phyloP scores from a whole-genome alignment of 2,329 filamentous ascomycete species.

The Neopestalotiopsis rosae region DNA sequence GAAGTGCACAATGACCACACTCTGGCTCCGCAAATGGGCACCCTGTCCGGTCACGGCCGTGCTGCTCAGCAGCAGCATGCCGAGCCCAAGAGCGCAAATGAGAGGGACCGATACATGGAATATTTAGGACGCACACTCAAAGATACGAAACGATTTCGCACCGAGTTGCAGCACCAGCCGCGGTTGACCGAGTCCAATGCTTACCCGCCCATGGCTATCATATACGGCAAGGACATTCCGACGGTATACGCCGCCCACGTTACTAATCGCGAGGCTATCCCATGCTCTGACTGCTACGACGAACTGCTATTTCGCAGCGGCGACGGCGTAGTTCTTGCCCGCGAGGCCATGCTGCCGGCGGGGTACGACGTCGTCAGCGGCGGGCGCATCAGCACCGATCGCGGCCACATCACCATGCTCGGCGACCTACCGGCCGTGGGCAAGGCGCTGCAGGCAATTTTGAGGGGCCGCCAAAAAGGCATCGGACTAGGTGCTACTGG shows the following conservation, averaged over 20 bases:
- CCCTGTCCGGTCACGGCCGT: constrained; percentile 33
- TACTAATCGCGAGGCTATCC: constrained; percentile 73
- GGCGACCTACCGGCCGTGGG: constrained; percentile 86
- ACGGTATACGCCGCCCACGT: constrained; percentile 86
- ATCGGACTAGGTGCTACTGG: constrained; percentile 64
- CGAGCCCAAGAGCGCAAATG: constrained; percentile 47
- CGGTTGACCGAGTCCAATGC: constrained; percentile 66
- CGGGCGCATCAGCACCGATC: constrained; percentile 78
- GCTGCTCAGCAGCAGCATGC: constrained; percentile 31
- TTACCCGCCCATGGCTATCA: constrained; percentile 82
- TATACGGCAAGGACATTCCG: constrained; percentile 87
- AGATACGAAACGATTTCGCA: constrained; percentile 76
- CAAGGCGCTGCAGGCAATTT: constrained; percentile 71
- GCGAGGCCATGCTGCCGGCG: constrained; percentile 81
- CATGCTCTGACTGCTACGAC: constrained; percentile 79
- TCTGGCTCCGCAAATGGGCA: constrained; percentile 54
- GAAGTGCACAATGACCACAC: constrained; percentile 41
- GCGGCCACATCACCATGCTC: constrained; percentile 86
- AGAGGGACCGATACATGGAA: constrained; percentile 53
- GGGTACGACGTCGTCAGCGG: constrained; percentile 78
- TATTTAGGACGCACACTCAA: constrained; percentile 80
- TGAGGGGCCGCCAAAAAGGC: constrained; percentile 70
- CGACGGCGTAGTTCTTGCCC: constrained; percentile 87
- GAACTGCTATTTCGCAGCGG: constrained; percentile 85
- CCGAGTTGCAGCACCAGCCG: constrained; percentile 69